Evolutionary conservation across 192 early-diverging fungal genomes (phyloP).

Genomic region (Coemansia sp.): DNA sequence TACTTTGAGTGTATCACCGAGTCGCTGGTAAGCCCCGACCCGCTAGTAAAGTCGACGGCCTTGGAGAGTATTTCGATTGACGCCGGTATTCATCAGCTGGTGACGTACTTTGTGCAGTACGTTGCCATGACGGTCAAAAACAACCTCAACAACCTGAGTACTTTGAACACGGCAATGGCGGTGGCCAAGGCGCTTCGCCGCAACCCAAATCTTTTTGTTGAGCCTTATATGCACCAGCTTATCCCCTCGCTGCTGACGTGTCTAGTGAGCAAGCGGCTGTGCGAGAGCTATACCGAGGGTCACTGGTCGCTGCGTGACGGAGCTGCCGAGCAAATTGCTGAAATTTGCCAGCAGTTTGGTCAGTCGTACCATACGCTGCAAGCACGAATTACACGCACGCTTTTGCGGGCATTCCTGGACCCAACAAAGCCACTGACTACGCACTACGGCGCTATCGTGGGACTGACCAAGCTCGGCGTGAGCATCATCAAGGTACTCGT

Average conservation of each 20-base stretch:
- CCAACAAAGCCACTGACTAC: slow-evolving; percentile 79
- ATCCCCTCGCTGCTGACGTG: slow-evolving; percentile 94
- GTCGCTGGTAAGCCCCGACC: slow-evolving; percentile 69
- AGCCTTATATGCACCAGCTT: slow-evolving; percentile 96
- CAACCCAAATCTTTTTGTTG: slow-evolving; percentile 89
- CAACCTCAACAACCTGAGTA: slow-evolving; percentile 73
- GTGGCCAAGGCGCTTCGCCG: slow-evolving; percentile 78
- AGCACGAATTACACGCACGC: slow-evolving; percentile 85
- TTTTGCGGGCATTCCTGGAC: slow-evolving; percentile 90
- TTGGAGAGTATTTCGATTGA: slow-evolving; percentile 84
- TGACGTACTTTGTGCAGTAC: slow-evolving; percentile 96
- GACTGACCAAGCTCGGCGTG: slow-evolving; percentile 72
- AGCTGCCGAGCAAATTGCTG: slow-evolving; percentile 73
- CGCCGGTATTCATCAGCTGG: slow-evolving; percentile 91
- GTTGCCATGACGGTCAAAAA: slow-evolving; percentile 85
- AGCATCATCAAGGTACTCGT: slow-evolving; percentile 78
- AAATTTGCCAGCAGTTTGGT: slow-evolving; percentile 79
- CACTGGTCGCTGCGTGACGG: slow-evolving; percentile 84
- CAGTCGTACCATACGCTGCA: slow-evolving; percentile 84
- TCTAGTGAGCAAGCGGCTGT: slow-evolving; percentile 83
- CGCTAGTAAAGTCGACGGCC: slow-evolving; percentile 71
- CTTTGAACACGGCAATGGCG: slow-evolving; percentile 76
- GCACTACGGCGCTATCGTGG: slow-evolving; percentile 88
- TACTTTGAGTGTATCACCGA: slow-evolving; percentile 94
- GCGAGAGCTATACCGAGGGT: slow-evolving; percentile 64